These are phyloP conservation scores for Claviceps monticola DNA, from an alignment of 2,329 filamentous ascomycete genomes.

Conservation along the genomic window DNA sequence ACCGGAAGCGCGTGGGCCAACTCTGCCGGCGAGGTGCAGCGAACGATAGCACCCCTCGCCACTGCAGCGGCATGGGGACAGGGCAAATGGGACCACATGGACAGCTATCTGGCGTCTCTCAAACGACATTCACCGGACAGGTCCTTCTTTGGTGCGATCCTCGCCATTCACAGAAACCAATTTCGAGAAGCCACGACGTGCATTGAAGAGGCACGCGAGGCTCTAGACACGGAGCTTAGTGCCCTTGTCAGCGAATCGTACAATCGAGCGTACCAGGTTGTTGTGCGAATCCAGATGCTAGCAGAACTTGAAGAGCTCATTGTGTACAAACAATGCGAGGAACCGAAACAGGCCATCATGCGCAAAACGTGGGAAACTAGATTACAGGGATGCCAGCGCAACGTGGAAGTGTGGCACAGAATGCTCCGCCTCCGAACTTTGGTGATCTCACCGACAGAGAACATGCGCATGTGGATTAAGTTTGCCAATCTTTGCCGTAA, in stretches of 20 bases:
- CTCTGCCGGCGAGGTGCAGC: slow-evolving; percentile 73
- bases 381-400: slow-evolving; percentile 86
- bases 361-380: slow-evolving; percentile 91
- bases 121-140: slow-evolving; percentile 86
- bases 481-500: slow-evolving; percentile 97
- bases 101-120: slow-evolving; percentile 90
- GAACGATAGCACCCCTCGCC: slow-evolving; percentile 82
- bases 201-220: slow-evolving; percentile 84
- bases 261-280: slow-evolving; percentile 92
- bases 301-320: slow-evolving; percentile 98
- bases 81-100: slow-evolving; percentile 96
- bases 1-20: slow-evolving; percentile 91
- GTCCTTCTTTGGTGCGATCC: slow-evolving; percentile 93
- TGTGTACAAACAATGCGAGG: slow-evolving; percentile 88
- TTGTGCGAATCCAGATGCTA: slow-evolving; percentile 97
- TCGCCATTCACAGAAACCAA: slow-evolving; percentile 88
- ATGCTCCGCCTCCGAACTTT: slow-evolving; percentile 92
- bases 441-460: slow-evolving; percentile 82
- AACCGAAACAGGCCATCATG: slow-evolving; percentile 81
- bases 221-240: slow-evolving; percentile 87
- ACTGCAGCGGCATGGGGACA: slow-evolving; percentile 94
- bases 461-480: slow-evolving; percentile 99
- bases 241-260: slow-evolving; percentile 97
- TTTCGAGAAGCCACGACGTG: slow-evolving; percentile 82
- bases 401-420: slow-evolving; percentile 95